Evolutionary conservation across 2,329 filamentous ascomycete genomes (phyloP).

Genomic region (Ophiostoma quercus): DNA sequence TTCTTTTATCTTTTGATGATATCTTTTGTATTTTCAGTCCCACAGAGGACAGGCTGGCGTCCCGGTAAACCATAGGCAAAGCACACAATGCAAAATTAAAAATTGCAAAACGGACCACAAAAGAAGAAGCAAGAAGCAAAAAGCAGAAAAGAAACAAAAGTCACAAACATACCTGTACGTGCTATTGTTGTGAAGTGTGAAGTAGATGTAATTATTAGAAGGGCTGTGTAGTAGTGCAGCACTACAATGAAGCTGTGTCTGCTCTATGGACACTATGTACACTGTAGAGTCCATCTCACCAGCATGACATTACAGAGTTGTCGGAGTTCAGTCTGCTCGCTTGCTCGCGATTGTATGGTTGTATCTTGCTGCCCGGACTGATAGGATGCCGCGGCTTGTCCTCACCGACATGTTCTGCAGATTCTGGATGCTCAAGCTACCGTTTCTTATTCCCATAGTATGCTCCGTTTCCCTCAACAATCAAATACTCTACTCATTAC

Average conservation of each 20-base stretch:
- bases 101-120: constrained; percentile 23
- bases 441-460: not conserved
- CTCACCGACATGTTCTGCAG: not conserved
- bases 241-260: not conserved
- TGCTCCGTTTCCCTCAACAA: not conserved
- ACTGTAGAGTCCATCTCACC: too few species aligned
- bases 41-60: constrained; percentile 19
- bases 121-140: constrained; percentile 16
- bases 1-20: constrained; percentile 18
- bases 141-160: constrained; percentile 16
- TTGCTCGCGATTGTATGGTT: not conserved
- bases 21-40: constrained; percentile 4
- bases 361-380: not conserved
- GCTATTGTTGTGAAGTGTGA: not conserved
- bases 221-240: not conserved
- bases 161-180: constrained; percentile 15
- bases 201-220: not conserved
- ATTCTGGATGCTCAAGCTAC: not conserved
- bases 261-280: not conserved
- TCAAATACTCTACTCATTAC: too few species aligned
- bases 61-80: constrained; percentile 21
- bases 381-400: constrained; percentile 1
- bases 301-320: too few species aligned
- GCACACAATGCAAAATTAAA: constrained; percentile 21
- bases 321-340: not conserved